A percentile compares a stretch with the other conserved stretches of the same genome.
These are phyloP conservation scores for Biscogniauxia mediterranea DNA, from an alignment of 2,329 filamentous ascomycete species.

Conservation along the genomic window DNA sequence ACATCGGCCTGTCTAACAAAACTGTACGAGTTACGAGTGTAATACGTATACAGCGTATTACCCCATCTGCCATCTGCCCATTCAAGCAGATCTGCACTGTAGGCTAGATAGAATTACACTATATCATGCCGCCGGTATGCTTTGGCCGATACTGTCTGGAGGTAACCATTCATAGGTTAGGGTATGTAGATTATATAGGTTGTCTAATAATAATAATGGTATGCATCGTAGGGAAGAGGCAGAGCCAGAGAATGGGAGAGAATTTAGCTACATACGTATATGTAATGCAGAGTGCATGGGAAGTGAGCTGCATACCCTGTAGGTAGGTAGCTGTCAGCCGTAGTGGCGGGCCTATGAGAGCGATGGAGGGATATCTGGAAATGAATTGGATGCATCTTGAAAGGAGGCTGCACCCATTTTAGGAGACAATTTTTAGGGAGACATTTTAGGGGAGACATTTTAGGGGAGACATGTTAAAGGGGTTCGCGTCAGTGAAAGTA, in stretches of 20 bases:
- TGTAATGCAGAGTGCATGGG: neutral
- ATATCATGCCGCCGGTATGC: neutral
- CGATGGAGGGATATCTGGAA: neutral
- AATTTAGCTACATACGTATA: neutral
- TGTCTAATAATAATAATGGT: neutral
- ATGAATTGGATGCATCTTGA: neutral
- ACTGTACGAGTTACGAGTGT: neutral
- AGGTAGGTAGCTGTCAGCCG: neutral
- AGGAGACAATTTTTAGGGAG: neutral
- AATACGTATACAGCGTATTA: neutral
- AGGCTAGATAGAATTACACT: neutral
- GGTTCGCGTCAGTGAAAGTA: neutral
- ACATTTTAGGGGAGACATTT: too few species aligned
- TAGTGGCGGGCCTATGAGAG: neutral
- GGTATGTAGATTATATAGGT: neutral
- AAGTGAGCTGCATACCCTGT: neutral
- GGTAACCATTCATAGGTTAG: neutral
- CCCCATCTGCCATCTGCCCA: neutral
- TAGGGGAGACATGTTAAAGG: too few species aligned
- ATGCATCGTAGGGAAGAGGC: neutral
- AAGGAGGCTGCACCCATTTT: neutral
- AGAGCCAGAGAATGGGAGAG: neutral
- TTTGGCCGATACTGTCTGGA: neutral
- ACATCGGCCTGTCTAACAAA: constrained; percentile 1
- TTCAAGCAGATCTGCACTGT: constrained; percentile 3